Conservation (phyloP, 2,329 filamentous ascomycete species). For the Coniochaeta prunicola region DNA sequence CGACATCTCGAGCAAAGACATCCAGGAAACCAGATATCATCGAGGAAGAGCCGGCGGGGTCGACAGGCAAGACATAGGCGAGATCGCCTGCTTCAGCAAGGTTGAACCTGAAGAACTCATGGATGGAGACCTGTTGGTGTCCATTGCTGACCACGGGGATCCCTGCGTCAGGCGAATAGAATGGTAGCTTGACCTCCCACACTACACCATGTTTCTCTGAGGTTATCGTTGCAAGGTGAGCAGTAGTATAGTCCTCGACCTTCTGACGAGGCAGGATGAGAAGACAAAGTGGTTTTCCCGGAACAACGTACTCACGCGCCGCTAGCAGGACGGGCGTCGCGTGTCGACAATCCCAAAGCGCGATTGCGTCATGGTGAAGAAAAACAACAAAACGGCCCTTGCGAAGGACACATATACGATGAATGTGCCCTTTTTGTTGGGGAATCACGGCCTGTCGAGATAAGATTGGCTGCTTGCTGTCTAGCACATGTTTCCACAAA, state of each 20-base stretch:
- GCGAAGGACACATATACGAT: conserved; percentile 70
- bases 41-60: conserved; percentile 70
- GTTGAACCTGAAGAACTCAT: conserved; percentile 65
- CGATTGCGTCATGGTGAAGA: conserved; percentile 61
- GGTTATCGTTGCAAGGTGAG: conserved; percentile 75
- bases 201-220: conserved; percentile 72
- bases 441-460: conserved; percentile 61
- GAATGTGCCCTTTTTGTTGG: conserved; percentile 64
- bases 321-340: conserved; percentile 52
- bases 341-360: conserved; percentile 71
- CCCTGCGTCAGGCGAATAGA: conserved; percentile 20
- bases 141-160: conserved; percentile 2
- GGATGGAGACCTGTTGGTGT: conserved; percentile 34
- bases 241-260: conserved; percentile 45
- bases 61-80: conserved; percentile 69
- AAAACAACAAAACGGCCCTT: conserved; percentile 78
- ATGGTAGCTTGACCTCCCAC: conserved; percentile 67
- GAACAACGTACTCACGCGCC: conserved; percentile 47
- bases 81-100: conserved; percentile 53
- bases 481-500: conserved; percentile 67
- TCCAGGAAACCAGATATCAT: conserved; percentile 74
- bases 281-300: conserved; percentile 72
- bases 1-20: conserved; percentile 77
- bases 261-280: conserved; percentile 62
- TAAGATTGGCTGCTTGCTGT: conserved; percentile 45